Evolutionary conservation across 169 alveolate species (phyloP), one percentile per base, ranked within the genome.

Genomic region (Theileria luwenshuni): DNA sequence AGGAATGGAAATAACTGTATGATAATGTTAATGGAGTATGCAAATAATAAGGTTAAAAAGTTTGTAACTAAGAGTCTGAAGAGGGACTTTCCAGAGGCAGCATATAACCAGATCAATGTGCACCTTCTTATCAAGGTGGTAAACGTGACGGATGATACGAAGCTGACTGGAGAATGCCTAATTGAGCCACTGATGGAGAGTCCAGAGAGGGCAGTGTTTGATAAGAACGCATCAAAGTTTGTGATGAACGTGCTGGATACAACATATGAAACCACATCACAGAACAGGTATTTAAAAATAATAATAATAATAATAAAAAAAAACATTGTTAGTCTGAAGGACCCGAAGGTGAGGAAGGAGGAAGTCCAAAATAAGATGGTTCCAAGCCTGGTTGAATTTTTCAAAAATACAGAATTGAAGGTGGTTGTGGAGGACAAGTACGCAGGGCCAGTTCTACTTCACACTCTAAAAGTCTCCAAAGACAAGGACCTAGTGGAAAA

Each of bases 71-170:
- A 81, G 58, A 73, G 76, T 17, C 32, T 81, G 25, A 63, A 62
- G 19, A 51, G 73, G 12, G 85, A 81, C 43, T 74, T 81, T 52
- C 85, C 84, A 1, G 89, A 81, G 38, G 85, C 85, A 0, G 75
- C 38, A 2, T 73, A 72, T 47, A 81, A 81, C 62, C 59, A 47
- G 49, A 51, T 74, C 2, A 81, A 65, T 67, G 81, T 73, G 27
- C 23, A 56, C 10, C 69, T 81, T 25, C 47, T 81, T 19, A 64
- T 69, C 7, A 72, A 69, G 35, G 73, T 69, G 0, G 60, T 71
- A 8, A 61, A 43, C 23, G 10, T 65, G 48, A 81, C 89, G 19
- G 89, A 81, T 56, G 89, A 81, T 51, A 81, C 89, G 19, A 81
- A 81, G 69, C 27, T 81, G 54, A n/a, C 84, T 10, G 56, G 56